Evolutionary conservation across 1,139 yeast species (phyloP), one percentile per base, ranked within the genome.

Genomic region (Yamadazyma jaroonii): DNA sequence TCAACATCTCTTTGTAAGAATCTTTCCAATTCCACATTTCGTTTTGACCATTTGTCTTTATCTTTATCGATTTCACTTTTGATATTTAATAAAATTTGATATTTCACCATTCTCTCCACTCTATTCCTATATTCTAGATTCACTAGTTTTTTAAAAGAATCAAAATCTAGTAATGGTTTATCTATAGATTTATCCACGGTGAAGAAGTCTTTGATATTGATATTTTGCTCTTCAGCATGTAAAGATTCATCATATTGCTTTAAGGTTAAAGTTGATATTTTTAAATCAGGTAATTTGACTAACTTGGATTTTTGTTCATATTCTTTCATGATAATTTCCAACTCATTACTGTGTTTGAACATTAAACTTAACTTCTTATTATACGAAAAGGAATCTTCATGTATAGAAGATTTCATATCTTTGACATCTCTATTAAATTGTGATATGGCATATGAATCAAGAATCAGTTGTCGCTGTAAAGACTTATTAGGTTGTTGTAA

Each of bases 21-120:
- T 30, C 57, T 61, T 23, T 62, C 58, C 47, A 75, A 57, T 10
- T 59, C 57, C 14, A 55, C 53, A 43, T 72, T 74, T 38, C 74
- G 53, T 2, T 54, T 43, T 6, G 57, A 59, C 79, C 80, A 73
- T 41, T 63, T 62, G 36, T 54, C 59, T 42, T 66, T 71, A 26
- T 61, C 56, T 8, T 56, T 52, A 3, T 50, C 47, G 21, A 67
- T 49, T 32, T 63, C 69, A 36, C 56, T 53, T 41, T 63, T 65
- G 14, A 66, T 56, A 32, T 56, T 54, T 9, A 53, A 48, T 38
- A 70, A 53, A 3, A 68, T 52, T 39, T 69, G 75, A 45, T 63
- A 60, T 39, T 64, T 62, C 29, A 69, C 50, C 50, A 64, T 58
- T 38, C 56, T 48, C 41, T 62, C 56, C 34, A 67, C 47, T 25